Percentiles rank a stretch among this genome's conserved stretches.
Evolutionary conservation across 805 yeast genomes (phyloP).

Genomic region (Teunomyces aglyptinius): DNA sequence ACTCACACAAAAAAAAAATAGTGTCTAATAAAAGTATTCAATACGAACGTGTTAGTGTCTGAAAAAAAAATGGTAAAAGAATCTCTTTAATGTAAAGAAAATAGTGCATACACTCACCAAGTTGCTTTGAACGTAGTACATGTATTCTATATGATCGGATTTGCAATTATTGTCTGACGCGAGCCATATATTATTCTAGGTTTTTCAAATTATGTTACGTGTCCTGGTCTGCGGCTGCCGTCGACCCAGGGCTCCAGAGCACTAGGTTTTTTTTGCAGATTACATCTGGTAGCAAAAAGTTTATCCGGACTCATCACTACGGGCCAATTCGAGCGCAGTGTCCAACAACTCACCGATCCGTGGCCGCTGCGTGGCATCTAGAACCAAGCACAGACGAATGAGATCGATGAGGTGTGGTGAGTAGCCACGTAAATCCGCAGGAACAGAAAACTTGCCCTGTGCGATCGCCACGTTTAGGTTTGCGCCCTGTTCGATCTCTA

Average conservation of each 20-base stretch:
- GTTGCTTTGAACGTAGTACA: too few relatives aligned
- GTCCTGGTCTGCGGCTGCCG: background rate
- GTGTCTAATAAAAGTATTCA: background rate
- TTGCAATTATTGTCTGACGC: background rate
- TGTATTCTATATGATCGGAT: background rate
- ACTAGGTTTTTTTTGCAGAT: background rate
- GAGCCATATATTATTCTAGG: background rate
- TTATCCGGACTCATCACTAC: slow-evolving; percentile 7
- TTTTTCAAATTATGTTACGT: background rate
- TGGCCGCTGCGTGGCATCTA: slow-evolving; percentile 65
- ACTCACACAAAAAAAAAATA: background rate
- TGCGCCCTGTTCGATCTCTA: slow-evolving; percentile 80
- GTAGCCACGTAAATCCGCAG: slow-evolving; percentile 49
- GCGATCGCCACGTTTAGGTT: slow-evolving; percentile 73
- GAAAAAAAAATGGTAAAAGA: too few relatives aligned
- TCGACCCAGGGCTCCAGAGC: background rate
- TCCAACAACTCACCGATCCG: slow-evolving; percentile 56
- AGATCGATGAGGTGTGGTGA: slow-evolving; percentile 54
- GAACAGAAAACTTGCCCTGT: slow-evolving; percentile 62
- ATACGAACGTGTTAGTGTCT: background rate
- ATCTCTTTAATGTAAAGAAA: too few relatives aligned
- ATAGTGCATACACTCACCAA: too few relatives aligned
- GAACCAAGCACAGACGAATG: slow-evolving; percentile 58
- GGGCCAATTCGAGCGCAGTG: slow-evolving; percentile 39
- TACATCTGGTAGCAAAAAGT: background rate